A percentile compares a stretch with the other conserved stretches of the same genome.
These are phyloP conservation scores for Trichoderma arundinaceum DNA, from an alignment of 2,329 filamentous ascomycete species.

Conservation along the genomic window DNA sequence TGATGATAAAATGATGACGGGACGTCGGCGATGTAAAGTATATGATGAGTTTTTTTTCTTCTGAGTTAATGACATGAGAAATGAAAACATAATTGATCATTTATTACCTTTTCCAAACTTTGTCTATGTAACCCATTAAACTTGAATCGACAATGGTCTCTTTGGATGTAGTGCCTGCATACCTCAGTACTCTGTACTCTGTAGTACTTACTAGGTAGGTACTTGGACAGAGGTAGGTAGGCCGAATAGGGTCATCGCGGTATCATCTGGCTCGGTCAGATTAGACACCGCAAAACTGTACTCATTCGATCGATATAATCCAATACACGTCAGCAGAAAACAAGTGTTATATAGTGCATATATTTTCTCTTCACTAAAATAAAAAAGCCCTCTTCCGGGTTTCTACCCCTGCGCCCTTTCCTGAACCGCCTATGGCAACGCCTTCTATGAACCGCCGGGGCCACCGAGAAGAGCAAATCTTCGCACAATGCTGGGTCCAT, in stretches of 20 bases:
- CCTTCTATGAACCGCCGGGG: constrained; percentile 74
- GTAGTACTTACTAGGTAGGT: no score
- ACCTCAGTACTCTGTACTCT: no score
- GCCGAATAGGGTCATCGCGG: no score
- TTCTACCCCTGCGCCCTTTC: constrained; percentile 11
- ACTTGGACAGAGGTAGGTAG: no score
- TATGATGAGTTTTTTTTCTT: background rate
- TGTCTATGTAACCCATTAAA: no score
- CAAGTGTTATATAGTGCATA: constrained; percentile 13
- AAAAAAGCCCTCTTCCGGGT: constrained; percentile 7
- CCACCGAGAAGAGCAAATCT: constrained; percentile 93
- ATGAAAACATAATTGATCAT: background rate
- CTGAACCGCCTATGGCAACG: background rate
- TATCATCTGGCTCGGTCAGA: no score
- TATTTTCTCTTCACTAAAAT: constrained; percentile 14
- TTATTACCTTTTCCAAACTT: no score
- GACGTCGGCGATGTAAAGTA: constrained; percentile 1
- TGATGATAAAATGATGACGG: background rate
- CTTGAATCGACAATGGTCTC: no score
- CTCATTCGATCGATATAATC: background rate
- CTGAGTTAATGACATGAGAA: constrained; percentile 4
- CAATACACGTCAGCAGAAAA: background rate
- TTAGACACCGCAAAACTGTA: no score
- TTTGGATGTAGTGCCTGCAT: no score
- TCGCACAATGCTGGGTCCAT: constrained; percentile 92